These are phyloP conservation scores for Aspergillus baeticus DNA, from an alignment of 495 filamentous ascomycete species.

Conservation along the genomic window DNA sequence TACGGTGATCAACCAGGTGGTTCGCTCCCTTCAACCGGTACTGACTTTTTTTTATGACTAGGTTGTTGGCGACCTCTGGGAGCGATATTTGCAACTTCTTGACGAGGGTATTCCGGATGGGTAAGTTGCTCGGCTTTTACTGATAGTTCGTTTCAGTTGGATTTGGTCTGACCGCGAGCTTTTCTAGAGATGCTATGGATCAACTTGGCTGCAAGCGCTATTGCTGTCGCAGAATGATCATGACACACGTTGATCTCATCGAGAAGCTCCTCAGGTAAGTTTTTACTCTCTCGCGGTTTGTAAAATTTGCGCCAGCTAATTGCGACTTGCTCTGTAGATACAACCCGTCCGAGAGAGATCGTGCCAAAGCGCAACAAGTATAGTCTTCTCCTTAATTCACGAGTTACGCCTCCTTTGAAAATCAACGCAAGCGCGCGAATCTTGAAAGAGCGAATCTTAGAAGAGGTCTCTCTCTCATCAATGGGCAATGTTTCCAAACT, in stretches of 20 bases:
- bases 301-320: conserved; percentile 1
- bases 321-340: conserved; percentile 15
- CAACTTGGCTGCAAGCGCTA: conserved; percentile 89
- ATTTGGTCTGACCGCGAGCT: conserved; percentile 7
- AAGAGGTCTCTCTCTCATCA: too few relatives aligned
- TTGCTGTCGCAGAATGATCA: conserved; percentile 97
- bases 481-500: too few relatives aligned
- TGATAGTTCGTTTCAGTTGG: neutral
- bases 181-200: conserved; percentile 83
- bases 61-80: conserved; percentile 97
- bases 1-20: conserved; percentile 36
- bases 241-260: conserved; percentile 99
- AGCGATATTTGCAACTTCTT: conserved; percentile 80
- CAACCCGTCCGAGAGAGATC: conserved; percentile 36
- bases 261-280: conserved; percentile 94
- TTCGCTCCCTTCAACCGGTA: conserved; percentile 9
- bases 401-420: neutral
- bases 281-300: too few relatives aligned
- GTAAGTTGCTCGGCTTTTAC: conserved; percentile 40
- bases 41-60: conserved; percentile 33
- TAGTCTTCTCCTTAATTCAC: conserved; percentile 12
- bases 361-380: conserved; percentile 33
- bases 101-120: conserved; percentile 76
- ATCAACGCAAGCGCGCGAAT: too few relatives aligned
- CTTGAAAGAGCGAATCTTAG: too few relatives aligned